Conservation (phyloP, 1,284 basidiomycete genomes). For the Marasmius oreades region DNA sequence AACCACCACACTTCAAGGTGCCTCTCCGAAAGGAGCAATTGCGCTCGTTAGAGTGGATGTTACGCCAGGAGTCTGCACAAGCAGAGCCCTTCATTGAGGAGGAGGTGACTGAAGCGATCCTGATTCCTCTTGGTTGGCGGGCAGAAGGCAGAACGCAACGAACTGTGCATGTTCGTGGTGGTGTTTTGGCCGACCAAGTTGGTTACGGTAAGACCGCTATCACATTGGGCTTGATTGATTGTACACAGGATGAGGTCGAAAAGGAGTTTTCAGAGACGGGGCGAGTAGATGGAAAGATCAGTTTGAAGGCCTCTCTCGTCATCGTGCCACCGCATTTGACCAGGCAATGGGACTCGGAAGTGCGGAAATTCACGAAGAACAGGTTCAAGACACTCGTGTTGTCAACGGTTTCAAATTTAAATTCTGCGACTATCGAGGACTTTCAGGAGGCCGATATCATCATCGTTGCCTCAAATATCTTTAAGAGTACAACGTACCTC, state of each 20-base stretch:
- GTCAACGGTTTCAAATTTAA: slow-evolving; percentile 71
- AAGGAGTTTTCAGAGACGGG: slow-evolving; percentile 52
- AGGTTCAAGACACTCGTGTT: slow-evolving; percentile 67
- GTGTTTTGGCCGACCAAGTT: slow-evolving; percentile 93
- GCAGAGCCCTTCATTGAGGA: slow-evolving; percentile 84
- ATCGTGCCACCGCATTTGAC: slow-evolving; percentile 90
- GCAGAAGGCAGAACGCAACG: slow-evolving; percentile 88
- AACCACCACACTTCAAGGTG: slow-evolving; percentile 78
- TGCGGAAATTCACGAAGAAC: slow-evolving; percentile 73
- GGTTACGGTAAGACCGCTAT: slow-evolving; percentile 98
- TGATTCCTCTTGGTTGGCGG: slow-evolving; percentile 87
- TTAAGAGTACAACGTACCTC: slow-evolving; percentile 76
- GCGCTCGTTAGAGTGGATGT: slow-evolving; percentile 92
- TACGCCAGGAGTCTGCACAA: slow-evolving; percentile 69
- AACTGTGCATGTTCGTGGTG: slow-evolving; percentile 75
- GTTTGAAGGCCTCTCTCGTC: slow-evolving; percentile 76
- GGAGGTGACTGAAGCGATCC: slow-evolving; percentile 88
- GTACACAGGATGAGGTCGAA: slow-evolving; percentile 53
- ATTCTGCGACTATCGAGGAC: slow-evolving; percentile 71
- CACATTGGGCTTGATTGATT: slow-evolving; percentile 84
- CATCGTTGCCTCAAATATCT: slow-evolving; percentile 83
- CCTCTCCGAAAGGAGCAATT: slow-evolving; percentile 82
- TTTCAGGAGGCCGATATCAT: slow-evolving; percentile 84
- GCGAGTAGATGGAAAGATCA: slow-evolving; percentile 63
- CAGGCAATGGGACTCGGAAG: slow-evolving; percentile 88